Conservation (phyloP, 2,329 filamentous ascomycete species). For the Xylariaceae sp. region DNA sequence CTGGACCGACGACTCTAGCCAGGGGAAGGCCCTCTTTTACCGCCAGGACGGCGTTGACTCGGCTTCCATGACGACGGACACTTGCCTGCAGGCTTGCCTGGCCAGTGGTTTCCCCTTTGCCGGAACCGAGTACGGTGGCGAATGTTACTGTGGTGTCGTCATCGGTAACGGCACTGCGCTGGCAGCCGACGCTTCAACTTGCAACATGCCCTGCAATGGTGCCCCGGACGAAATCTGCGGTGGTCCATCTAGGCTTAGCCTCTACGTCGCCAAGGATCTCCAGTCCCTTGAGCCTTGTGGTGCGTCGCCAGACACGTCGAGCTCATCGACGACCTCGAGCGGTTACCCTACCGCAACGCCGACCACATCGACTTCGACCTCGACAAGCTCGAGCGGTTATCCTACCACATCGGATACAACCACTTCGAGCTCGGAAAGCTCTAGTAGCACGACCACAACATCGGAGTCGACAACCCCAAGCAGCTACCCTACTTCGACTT, state of each 20-base stretch:
- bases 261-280: constrained; percentile 45
- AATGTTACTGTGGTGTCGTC: constrained; percentile 49
- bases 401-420: constrained; percentile 17
- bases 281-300: constrained; percentile 38
- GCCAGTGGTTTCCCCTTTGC: constrained; percentile 42
- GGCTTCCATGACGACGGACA: constrained; percentile 36
- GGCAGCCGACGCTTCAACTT: constrained; percentile 34
- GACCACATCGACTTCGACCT: constrained; percentile 18
- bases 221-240: constrained; percentile 39
- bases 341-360: constrained; percentile 15
- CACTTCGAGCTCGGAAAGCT: constrained; percentile 19
- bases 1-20: constrained; percentile 42
- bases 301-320: constrained; percentile 31
- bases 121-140: constrained; percentile 41
- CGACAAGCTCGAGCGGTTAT: constrained; percentile 6
- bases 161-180: constrained; percentile 42
- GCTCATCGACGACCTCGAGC: constrained; percentile 34
- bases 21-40: constrained; percentile 42
- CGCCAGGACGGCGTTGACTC: constrained; percentile 34
- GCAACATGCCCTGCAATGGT: constrained; percentile 48
- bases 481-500: constrained; percentile 12
- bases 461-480: no score
- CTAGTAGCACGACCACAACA: background rate
- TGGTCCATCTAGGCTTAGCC: constrained; percentile 36
- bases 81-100: constrained; percentile 40